Conservation (phyloP, 2,329 filamentous ascomycete species). For the Aspergillus oerlinghausenensis region DNA sequence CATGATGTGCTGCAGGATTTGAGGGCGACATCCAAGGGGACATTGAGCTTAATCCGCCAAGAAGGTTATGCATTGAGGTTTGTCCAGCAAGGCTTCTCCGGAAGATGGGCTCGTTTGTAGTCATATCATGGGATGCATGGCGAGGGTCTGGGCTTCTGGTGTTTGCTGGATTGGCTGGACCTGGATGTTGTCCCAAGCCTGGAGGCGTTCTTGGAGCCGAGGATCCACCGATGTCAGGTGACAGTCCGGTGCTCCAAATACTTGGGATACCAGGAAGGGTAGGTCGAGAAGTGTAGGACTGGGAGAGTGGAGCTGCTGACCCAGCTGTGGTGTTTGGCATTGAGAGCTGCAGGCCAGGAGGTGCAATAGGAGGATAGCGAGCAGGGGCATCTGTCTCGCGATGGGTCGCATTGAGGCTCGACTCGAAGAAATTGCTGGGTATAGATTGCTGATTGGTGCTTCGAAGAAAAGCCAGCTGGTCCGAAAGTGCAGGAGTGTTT, state of each 20-base stretch:
- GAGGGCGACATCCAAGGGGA: constrained; percentile 22
- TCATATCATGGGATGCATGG: constrained; percentile 22
- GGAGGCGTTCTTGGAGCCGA: constrained; percentile 37
- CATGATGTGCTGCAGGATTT: constrained; percentile 13
- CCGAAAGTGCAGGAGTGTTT: constrained; percentile 23
- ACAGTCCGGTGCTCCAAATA: constrained; percentile 44
- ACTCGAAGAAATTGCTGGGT: constrained; percentile 20
- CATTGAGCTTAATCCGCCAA: constrained; percentile 18
- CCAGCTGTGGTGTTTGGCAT: constrained; percentile 16
- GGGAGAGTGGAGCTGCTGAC: constrained; percentile 20
- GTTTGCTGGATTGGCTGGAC: constrained; percentile 12
- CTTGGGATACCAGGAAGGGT: constrained; percentile 34
- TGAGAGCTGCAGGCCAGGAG: constrained; percentile 30
- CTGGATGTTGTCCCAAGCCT: constrained; percentile 26
- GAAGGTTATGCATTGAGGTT: constrained; percentile 16
- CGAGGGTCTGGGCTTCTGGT: constrained; percentile 14
- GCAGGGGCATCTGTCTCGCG: constrained; percentile 18
- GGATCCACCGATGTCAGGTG: constrained; percentile 40
- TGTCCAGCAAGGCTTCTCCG: constrained; percentile 26
- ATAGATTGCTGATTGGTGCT: constrained; percentile 18
- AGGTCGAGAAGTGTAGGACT: constrained; percentile 29
- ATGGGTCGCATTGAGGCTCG: constrained; percentile 17
- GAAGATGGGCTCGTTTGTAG: constrained; percentile 24
- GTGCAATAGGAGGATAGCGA: constrained; percentile 27
- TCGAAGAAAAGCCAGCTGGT: constrained; percentile 24